A percentile compares a stretch with the other conserved stretches of the same genome.
These are phyloP conservation scores for Mycena haematopus DNA, from an alignment of 768 basidiomycete genomes.

Conservation along the genomic window DNA sequence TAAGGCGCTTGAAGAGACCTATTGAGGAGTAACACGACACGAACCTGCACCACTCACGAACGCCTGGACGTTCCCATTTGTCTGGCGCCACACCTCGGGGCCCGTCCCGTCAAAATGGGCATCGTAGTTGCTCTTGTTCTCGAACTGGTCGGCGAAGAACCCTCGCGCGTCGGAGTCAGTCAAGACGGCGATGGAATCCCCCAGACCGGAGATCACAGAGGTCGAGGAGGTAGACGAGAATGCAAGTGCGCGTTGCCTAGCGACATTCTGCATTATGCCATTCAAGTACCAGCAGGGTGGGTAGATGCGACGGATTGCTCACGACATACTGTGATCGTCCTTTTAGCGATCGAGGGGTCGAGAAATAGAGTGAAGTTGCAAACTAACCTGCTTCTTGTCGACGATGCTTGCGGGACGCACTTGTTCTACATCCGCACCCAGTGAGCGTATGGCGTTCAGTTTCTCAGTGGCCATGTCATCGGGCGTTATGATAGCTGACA, in stretches of 20 bases:
- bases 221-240: constrained; percentile 64
- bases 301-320: constrained; percentile 33
- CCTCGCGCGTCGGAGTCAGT: constrained; percentile 55
- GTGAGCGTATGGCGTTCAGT: constrained; percentile 77
- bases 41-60: constrained; percentile 91
- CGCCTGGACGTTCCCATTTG: constrained; percentile 78
- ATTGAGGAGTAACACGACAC: constrained; percentile 20
- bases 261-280: constrained; percentile 72
- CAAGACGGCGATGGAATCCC: constrained; percentile 49
- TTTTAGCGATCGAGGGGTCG: not conserved
- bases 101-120: constrained; percentile 92
- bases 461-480: constrained; percentile 93
- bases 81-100: constrained; percentile 95
- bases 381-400: constrained; percentile 86
- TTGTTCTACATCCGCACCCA: constrained; percentile 89
- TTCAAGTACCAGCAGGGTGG: not conserved
- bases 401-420: constrained; percentile 96
- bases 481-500: constrained; percentile 84
- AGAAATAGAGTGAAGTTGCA: too few relatives aligned
- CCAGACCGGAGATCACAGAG: constrained; percentile 58
- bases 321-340: constrained; percentile 62
- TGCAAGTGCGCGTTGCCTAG: constrained; percentile 74
- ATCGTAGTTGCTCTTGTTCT: constrained; percentile 90
- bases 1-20: not conserved
- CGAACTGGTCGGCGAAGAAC: constrained; percentile 97